Evolutionary conservation across 2,329 filamentous ascomycete genomes (phyloP), one percentile per base, ranked within the genome.

Genomic region (Nigrograna mackinnonii): DNA sequence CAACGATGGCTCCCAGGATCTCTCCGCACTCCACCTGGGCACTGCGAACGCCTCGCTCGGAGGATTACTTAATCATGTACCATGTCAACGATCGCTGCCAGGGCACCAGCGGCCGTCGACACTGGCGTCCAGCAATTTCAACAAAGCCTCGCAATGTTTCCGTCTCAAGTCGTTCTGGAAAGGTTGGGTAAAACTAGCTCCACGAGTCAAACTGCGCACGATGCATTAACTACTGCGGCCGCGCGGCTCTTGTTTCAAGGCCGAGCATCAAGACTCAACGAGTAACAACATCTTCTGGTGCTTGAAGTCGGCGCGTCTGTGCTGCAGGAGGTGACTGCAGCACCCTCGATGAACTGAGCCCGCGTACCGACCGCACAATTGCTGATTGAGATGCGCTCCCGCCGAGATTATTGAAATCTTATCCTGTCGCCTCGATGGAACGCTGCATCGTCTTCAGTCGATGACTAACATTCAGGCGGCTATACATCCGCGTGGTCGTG

Each of bases 41-140:
- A 51, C 57, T 62, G 57, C 58, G 54, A 64, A 62, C 59, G 59
- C 60, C 61, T 60, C 55, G 52, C 49, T 62, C 60, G 60, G 63
- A 64, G 62, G 50, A 58, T 66, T 66, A 60, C 60, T 56, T 55
- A 57, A 55, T 54, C 55, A 62, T 55, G 59, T 62, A 60, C 64
- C 64, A 64, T 65, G 62, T 57, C 59, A 17, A 51, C 60, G 62
- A 66, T 66, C 59, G 49, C 52, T n/a, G n/a, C n/a, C n/a, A n/a
- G n/a, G n/a, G n/a, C n/a, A n/a, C 59, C 55, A 53, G 58, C 56
- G 55, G 54, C 44, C 17, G 17, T 42, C 35, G 9, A 28, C 24
- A 28, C 9, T 28, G 9, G 37, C 38, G 37, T 38, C n/a, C n/a
- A n/a, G n/a, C 50, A 46, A 48, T 51, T 43, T 50, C 54, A 55